Percentiles rank a stretch among this genome's conserved stretches.
These are phyloP conservation scores for Dactylellina sp. DNA, from an alignment of 2,329 filamentous ascomycete genomes.

Conservation along the genomic window DNA sequence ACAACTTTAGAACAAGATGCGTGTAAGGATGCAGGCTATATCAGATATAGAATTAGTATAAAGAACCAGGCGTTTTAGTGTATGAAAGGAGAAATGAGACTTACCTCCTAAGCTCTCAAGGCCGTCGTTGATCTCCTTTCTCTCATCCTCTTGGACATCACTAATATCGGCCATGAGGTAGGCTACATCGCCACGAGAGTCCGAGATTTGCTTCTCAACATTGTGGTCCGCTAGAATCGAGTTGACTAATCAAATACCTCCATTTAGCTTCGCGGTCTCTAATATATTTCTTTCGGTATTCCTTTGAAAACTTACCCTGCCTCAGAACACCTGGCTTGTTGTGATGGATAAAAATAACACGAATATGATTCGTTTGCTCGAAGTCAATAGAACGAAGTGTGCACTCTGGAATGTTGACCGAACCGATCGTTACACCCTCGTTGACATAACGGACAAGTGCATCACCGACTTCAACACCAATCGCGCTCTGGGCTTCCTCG, in stretches of 20 bases:
- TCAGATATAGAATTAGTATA: no score
- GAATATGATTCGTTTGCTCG: slow-evolving; percentile 88
- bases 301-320: slow-evolving; percentile 70
- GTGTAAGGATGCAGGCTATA: slow-evolving; percentile 63
- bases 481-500: slow-evolving; percentile 95
- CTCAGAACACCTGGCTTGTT: slow-evolving; percentile 95
- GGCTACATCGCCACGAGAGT: slow-evolving; percentile 91
- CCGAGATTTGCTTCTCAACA: slow-evolving; percentile 98
- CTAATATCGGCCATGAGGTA: slow-evolving; percentile 99
- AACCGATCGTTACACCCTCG: slow-evolving; percentile 85
- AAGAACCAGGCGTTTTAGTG: no score
- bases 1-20: slow-evolving; percentile 62
- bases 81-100: slow-evolving; percentile 62
- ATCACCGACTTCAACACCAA: slow-evolving; percentile 90
- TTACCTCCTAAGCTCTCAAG: slow-evolving; percentile 84
- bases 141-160: slow-evolving; percentile 80
- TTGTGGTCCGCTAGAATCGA: slow-evolving; percentile 95
- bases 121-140: slow-evolving; percentile 85
- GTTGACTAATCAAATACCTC: slow-evolving; percentile 74
- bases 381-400: slow-evolving; percentile 87
- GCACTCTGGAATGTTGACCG: slow-evolving; percentile 97
- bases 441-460: slow-evolving; percentile 95
- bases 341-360: slow-evolving; percentile 95
- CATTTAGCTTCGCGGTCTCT: slow-evolving; percentile 42
- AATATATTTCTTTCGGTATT: not conserved